A percentile compares a stretch with the other conserved stretches of the same genome.
Evolutionary conservation across 352 stramenopile genomes (phyloP).

Genomic region (Aphanomyces cochlioides): DNA sequence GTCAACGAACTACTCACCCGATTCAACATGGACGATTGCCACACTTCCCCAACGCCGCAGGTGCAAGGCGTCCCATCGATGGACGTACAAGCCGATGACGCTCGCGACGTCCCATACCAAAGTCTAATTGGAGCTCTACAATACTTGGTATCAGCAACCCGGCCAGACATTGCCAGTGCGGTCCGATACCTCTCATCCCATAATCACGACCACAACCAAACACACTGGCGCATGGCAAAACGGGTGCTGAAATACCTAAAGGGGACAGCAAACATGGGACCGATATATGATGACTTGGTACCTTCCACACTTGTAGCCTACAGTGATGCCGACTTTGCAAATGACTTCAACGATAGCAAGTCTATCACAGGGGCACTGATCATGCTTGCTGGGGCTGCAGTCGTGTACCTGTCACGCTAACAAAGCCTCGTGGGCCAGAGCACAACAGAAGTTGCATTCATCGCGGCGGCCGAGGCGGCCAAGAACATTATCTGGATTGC

Average conservation of each 20-base stretch:
- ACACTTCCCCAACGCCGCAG: neutral
- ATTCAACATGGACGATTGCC: neutral
- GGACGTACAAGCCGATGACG: neutral
- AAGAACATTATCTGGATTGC: neutral
- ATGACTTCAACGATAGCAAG: neutral
- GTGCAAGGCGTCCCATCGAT: neutral
- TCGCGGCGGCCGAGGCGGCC: neutral
- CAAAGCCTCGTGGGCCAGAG: too few relatives aligned
- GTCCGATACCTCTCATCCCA: neutral
- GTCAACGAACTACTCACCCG: neutral
- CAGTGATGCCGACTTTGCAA: conserved; percentile 11
- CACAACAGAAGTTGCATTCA: too few relatives aligned
- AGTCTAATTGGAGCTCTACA: neutral
- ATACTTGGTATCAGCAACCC: conserved; percentile 9
- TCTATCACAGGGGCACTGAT: too few relatives aligned
- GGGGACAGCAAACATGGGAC: neutral
- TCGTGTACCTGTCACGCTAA: too few relatives aligned
- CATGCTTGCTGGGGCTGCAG: too few relatives aligned
- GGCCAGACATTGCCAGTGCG: conserved; percentile 7
- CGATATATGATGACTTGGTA: neutral
- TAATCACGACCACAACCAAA: neutral
- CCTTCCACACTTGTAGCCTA: neutral
- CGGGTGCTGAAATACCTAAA: conserved; percentile 4
- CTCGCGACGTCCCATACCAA: neutral
- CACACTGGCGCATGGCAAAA: conserved; percentile 3